Percentiles rank a stretch among this genome's conserved stretches.
These are phyloP conservation scores for Claviceps spartinae DNA, from an alignment of 2,329 filamentous ascomycete species.

Conservation along the genomic window DNA sequence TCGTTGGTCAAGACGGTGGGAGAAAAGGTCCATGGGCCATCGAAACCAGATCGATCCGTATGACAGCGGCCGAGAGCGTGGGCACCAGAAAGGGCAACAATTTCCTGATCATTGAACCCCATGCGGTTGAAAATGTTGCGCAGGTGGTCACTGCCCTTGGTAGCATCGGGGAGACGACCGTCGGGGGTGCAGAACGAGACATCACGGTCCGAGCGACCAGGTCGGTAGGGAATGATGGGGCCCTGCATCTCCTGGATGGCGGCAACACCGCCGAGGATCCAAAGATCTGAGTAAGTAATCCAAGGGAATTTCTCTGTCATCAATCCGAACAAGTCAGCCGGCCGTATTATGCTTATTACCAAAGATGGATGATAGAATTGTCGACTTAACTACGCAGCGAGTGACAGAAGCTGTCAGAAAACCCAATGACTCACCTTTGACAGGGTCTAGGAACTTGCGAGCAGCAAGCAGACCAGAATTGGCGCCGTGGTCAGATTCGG, in stretches of 20 bases:
- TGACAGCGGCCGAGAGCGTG: conserved; percentile 87
- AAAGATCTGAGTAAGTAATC: conserved; percentile 94
- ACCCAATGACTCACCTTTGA: conserved; percentile 52
- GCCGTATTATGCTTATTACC: no score
- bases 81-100: conserved; percentile 76
- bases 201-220: conserved; percentile 72
- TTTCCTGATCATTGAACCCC: conserved; percentile 96
- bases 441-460: conserved; percentile 82
- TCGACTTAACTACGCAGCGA: no score
- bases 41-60: conserved; percentile 73
- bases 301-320: conserved; percentile 60
- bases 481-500: conserved; percentile 80
- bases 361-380: no score
- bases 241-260: conserved; percentile 94
- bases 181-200: conserved; percentile 80
- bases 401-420: no score
- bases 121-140: conserved; percentile 90
- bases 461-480: conserved; percentile 82
- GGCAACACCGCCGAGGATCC: conserved; percentile 76
- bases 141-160: conserved; percentile 68
- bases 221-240: conserved; percentile 74
- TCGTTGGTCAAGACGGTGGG: conserved; percentile 90
- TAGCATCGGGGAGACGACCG: conserved; percentile 69
- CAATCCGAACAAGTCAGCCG: not conserved
- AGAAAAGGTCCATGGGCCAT: conserved; percentile 85